Percentiles rank a stretch among this genome's conserved stretches.
These are phyloP conservation scores for cucumber (Cucumis sativus) DNA, from an alignment of 306 rosid species.

Conservation along the genomic window DNA sequence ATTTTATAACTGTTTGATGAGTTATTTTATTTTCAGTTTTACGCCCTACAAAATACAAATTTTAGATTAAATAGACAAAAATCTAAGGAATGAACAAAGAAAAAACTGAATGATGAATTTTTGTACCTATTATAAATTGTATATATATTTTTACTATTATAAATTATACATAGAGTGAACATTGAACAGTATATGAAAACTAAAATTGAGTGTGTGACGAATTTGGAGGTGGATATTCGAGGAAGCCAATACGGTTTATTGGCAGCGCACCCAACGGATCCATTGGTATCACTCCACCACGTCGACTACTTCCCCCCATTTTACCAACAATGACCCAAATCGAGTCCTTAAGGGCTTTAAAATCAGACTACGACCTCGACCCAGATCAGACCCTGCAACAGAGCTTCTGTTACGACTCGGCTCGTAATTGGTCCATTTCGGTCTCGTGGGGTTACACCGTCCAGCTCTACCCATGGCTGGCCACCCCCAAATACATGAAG, in stretches of 20 bases:
- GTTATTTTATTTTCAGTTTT: too few species aligned
- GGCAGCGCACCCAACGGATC: conserved; percentile 63
- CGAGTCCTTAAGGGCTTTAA: conserved; percentile 17
- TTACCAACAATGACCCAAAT: conserved; percentile 28
- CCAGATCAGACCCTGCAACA: conserved; percentile 41
- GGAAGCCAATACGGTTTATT: conserved; percentile 53
- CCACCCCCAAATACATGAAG: conserved; percentile 35
- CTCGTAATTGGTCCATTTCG: conserved; percentile 48
- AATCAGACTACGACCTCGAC: too few species aligned
- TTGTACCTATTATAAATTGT: too few species aligned
- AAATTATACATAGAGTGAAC: too few species aligned
- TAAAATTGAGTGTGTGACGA: background rate
- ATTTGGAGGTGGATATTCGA: conserved; percentile 38
- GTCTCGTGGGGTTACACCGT: conserved; percentile 63
- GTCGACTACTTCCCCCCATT: conserved; percentile 35
- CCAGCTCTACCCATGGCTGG: conserved; percentile 36
- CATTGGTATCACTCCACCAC: conserved; percentile 69
- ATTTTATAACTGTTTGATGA: too few species aligned
- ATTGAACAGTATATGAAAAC: too few species aligned
- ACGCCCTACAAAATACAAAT: too few species aligned
- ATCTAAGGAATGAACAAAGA: too few species aligned
- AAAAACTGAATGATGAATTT: too few species aligned
- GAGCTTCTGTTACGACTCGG: conserved; percentile 28
- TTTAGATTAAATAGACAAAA: too few species aligned
- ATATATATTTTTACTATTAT: too few species aligned